A percentile compares a stretch with the other conserved stretches of the same genome.
These are phyloP conservation scores for Picea mariana DNA, from an alignment of 83 land plant genomes.

Conservation along the genomic window DNA sequence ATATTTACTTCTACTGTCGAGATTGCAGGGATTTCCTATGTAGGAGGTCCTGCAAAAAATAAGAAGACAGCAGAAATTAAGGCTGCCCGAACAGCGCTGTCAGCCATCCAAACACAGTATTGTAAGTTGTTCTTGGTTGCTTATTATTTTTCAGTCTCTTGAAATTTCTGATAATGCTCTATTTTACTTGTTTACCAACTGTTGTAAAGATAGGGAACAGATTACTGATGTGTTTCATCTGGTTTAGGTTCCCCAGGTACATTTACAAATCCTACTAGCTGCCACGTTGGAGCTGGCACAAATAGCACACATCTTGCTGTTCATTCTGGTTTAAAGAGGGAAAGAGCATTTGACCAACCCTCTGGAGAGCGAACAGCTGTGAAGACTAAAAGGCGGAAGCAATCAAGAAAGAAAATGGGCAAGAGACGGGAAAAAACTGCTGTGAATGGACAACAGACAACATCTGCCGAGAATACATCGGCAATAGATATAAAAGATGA, in stretches of 20 bases:
- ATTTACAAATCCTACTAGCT: neutral
- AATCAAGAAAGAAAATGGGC: neutral
- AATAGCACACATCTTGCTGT: neutral
- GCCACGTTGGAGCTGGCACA: neutral
- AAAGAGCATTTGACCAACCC: neutral
- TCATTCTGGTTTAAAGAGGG: conserved; percentile 12
- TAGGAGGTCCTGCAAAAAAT: conserved; percentile 28
- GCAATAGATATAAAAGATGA: neutral
- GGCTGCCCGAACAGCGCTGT: conserved; percentile 28
- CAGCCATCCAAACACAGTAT: conserved; percentile 19
- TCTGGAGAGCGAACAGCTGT: neutral
- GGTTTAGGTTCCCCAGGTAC: conserved; percentile 3
- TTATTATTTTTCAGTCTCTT: neutral
- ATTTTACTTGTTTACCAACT: neutral
- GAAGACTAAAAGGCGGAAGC: neutral
- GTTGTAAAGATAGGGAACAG: too few relatives aligned
- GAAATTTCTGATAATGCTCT: neutral
- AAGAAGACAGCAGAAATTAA: conserved; percentile 34
- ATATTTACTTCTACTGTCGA: conserved; percentile 23
- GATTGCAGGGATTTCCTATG: conserved; percentile 23
- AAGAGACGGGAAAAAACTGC: neutral
- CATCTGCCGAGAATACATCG: neutral
- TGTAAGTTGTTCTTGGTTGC: conserved; percentile 6
- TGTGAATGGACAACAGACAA: conserved; percentile 1
- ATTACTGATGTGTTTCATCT: neutral